These are phyloP conservation scores for Calycina herbarum DNA, from an alignment of 2,329 filamentous ascomycete species.

Conservation along the genomic window DNA sequence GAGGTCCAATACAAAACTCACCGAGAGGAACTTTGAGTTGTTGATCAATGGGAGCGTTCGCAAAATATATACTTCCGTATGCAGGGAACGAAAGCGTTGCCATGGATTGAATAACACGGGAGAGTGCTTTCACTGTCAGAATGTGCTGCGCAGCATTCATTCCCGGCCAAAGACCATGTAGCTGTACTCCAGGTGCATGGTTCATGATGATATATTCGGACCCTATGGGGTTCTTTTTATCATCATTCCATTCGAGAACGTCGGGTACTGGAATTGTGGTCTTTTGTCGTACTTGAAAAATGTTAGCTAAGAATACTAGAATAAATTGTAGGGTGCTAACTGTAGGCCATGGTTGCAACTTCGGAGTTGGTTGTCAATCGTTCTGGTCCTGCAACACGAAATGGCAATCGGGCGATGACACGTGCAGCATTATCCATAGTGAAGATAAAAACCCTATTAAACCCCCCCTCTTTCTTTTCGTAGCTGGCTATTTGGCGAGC, in stretches of 20 bases:
- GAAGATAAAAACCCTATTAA: constrained; percentile 47
- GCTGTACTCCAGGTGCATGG: constrained; percentile 37
- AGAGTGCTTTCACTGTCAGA: constrained; percentile 22
- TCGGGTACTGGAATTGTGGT: constrained; percentile 44
- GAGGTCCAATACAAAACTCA: constrained; percentile 37
- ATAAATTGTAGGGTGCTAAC: constrained; percentile 31
- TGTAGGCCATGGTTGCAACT: constrained; percentile 46
- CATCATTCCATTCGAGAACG: constrained; percentile 45
- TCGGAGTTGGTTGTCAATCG: constrained; percentile 43
- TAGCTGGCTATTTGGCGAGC: constrained; percentile 39
- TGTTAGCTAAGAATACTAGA: constrained; percentile 22
- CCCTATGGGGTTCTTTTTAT: constrained; percentile 37
- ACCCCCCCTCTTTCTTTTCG: constrained; percentile 46
- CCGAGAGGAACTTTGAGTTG: constrained; percentile 14
- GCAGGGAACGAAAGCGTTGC: constrained; percentile 37
- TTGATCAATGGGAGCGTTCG: constrained; percentile 16
- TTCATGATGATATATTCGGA: constrained; percentile 45
- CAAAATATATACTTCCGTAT: constrained; percentile 40
- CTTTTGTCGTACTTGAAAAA: constrained; percentile 27
- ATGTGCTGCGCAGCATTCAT: constrained; percentile 37
- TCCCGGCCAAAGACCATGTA: constrained; percentile 37
- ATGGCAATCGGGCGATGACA: constrained; percentile 45
- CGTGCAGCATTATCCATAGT: constrained; percentile 40
- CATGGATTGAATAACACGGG: constrained; percentile 22
- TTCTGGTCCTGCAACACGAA: constrained; percentile 40